Evolutionary conservation across 805 yeast species (phyloP).

Genomic region (Zygotorulaspora chibaensis): DNA sequence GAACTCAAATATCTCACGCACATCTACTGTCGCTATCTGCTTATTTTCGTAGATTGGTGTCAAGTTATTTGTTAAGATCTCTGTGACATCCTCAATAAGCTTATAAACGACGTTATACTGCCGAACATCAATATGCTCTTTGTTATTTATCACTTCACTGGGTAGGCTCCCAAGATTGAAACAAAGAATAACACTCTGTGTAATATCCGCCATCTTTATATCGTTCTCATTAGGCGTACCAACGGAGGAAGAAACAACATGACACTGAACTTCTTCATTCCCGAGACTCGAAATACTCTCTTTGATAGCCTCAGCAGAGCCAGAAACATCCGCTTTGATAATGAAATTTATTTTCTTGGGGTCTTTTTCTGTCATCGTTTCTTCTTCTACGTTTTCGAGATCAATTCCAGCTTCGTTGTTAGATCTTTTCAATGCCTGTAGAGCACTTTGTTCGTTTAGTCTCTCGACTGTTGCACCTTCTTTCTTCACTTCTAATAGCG

Average conservation of each 20-base stretch:
- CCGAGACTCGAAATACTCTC: constrained; percentile 83
- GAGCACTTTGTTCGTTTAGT: constrained; percentile 62
- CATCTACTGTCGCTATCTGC: constrained; percentile 58
- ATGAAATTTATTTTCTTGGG: constrained; percentile 51
- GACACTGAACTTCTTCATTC: constrained; percentile 72
- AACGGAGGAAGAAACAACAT: constrained; percentile 69
- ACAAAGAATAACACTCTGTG: constrained; percentile 70
- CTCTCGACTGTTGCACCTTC: constrained; percentile 63
- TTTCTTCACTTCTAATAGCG: constrained; percentile 52
- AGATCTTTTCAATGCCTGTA: constrained; percentile 48
- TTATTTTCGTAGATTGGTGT: constrained; percentile 65
- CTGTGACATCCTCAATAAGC: constrained; percentile 77
- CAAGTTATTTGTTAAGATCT: constrained; percentile 53
- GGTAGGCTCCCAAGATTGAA: constrained; percentile 67
- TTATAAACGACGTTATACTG: constrained; percentile 81
- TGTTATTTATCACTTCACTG: constrained; percentile 50
- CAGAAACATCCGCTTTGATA: constrained; percentile 87
- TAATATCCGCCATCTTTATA: constrained; percentile 59
- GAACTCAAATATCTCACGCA: constrained; percentile 70
- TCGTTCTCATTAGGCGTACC: constrained; percentile 72
- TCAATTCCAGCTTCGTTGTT: constrained; percentile 51
- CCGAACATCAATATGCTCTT: constrained; percentile 56
- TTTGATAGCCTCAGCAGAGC: constrained; percentile 88
- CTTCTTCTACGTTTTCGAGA: constrained; percentile 40
- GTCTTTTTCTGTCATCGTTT: constrained; percentile 28